These are phyloP conservation scores for Oryza officinalis DNA, from an alignment of 176 grass and related monocot species.

Conservation along the genomic window DNA sequence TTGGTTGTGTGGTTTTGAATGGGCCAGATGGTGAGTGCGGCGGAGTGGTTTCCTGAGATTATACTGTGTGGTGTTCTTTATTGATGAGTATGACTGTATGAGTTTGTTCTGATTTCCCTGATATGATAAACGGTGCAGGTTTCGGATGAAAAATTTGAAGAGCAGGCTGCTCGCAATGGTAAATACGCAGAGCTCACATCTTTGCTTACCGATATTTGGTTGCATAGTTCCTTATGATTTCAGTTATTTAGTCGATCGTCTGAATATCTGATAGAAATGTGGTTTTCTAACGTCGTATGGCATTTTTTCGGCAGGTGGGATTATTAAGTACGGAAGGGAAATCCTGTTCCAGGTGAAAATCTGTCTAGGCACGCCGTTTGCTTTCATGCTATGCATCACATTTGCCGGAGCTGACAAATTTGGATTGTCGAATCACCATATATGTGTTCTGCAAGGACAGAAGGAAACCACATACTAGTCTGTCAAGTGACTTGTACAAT, in stretches of 20 bases:
- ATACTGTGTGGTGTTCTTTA: background rate
- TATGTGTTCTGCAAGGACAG: background rate
- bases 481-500: background rate
- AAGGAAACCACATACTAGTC: background rate
- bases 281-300: background rate
- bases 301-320: constrained; percentile 30
- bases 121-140: constrained; percentile 35
- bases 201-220: background rate
- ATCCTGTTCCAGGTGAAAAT: constrained; percentile 79
- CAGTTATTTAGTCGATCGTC: constrained; percentile 7
- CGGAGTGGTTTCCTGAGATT: background rate
- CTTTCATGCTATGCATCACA: background rate
- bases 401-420: background rate
- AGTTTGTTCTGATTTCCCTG: constrained; percentile 11
- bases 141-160: constrained; percentile 43
- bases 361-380: background rate
- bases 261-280: background rate
- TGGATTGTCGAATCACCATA: background rate
- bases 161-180: constrained; percentile 37
- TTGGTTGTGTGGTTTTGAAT: constrained; percentile 1
- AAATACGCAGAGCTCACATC: background rate
- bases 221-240: background rate
- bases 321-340: constrained; percentile 87
- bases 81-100: background rate
- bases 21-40: constrained; percentile 48